Evolutionary conservation across 2,329 filamentous ascomycete genomes (phyloP).

Genomic region (Penicillium vulpinum): DNA sequence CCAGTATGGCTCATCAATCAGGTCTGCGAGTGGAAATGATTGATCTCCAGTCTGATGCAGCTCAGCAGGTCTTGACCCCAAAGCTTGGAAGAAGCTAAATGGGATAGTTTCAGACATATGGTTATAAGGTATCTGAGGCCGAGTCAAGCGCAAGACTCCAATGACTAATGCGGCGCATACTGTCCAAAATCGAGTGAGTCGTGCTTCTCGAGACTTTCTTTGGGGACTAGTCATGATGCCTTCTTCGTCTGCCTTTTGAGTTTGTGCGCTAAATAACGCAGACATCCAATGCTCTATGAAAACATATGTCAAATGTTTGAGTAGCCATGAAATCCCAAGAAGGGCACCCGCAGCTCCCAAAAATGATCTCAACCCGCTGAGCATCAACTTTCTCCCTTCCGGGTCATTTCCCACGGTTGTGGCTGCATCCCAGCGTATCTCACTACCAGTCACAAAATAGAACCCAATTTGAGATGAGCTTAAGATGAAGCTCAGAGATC

Average conservation of each 20-base stretch:
- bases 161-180: slow-evolving; percentile 11
- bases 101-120: slow-evolving; percentile 35
- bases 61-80: slow-evolving; percentile 9
- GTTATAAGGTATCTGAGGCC: slow-evolving; percentile 32
- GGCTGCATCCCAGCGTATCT: slow-evolving; percentile 35
- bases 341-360: slow-evolving; percentile 21
- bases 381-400: slow-evolving; percentile 30
- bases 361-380: slow-evolving; percentile 33
- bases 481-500: slow-evolving; percentile 23
- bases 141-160: slow-evolving; percentile 21
- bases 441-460: slow-evolving; percentile 34
- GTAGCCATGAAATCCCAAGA: slow-evolving; percentile 22
- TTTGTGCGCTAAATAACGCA: slow-evolving; percentile 16
- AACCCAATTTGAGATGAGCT: slow-evolving; percentile 33
- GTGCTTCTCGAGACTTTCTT: neutral
- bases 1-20: slow-evolving; percentile 30
- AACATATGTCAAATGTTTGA: slow-evolving; percentile 20
- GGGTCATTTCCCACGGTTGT: slow-evolving; percentile 31
- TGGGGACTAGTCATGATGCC: slow-evolving; percentile 10
- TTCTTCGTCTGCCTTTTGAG: slow-evolving; percentile 18
- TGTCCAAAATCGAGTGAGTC: slow-evolving; percentile 20
- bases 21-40: slow-evolving; percentile 27
- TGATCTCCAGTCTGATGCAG: slow-evolving; percentile 9
- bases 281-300: slow-evolving; percentile 26
- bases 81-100: slow-evolving; percentile 25